A percentile compares a stretch with the other conserved stretches of the same genome.
phyloP scores from a whole-genome alignment of 169 alveolate species.

The Plasmodium sp. region DNA sequence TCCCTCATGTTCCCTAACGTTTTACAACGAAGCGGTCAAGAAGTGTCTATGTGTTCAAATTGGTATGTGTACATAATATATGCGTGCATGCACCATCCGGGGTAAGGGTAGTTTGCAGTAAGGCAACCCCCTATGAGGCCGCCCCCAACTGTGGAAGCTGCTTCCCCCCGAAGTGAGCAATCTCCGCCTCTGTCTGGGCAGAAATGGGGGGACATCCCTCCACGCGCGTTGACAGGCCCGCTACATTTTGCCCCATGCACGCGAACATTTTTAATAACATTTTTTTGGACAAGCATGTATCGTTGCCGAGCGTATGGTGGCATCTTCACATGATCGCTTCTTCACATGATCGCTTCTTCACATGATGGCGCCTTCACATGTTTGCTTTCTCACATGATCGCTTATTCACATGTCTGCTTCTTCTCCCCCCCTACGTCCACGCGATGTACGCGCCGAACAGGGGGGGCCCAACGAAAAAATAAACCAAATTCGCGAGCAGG shows the following conservation, averaged over 20 bases:
- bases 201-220: background rate
- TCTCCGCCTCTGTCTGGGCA: too few relatives aligned
- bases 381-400: too few relatives aligned
- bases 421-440: constrained; percentile 32
- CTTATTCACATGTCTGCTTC: too few relatives aligned
- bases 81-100: background rate
- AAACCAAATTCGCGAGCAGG: constrained; percentile 33
- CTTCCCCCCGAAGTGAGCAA: too few relatives aligned
- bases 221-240: background rate
- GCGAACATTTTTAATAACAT: background rate
- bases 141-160: too few relatives aligned
- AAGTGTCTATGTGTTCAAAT: background rate
- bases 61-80: background rate
- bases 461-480: constrained; percentile 71
- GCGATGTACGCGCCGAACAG: constrained; percentile 71
- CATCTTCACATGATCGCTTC: too few relatives aligned
- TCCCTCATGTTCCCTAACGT: background rate
- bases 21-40: background rate
- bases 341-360: too few relatives aligned
- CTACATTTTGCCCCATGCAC: background rate
- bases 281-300: background rate
- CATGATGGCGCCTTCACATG: too few relatives aligned
- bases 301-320: background rate
- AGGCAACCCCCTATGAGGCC: background rate
- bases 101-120: background rate